Conservation (phyloP, 108 stramenopile genomes). For the Epithemia pelagica region DNA sequence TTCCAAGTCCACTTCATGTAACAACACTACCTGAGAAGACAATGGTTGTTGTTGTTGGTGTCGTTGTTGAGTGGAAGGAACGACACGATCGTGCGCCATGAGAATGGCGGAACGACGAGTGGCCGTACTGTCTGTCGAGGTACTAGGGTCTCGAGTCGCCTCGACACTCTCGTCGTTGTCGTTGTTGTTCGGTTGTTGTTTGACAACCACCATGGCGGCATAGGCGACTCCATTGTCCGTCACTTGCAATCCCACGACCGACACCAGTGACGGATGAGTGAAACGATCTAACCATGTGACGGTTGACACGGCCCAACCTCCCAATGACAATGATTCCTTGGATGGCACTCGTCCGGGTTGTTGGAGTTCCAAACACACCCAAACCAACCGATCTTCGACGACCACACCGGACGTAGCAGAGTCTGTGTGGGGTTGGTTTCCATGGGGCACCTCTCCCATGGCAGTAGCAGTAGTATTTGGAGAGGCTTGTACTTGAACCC, state of each 20-base stretch:
- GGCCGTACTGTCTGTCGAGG: neutral
- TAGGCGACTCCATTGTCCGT: conserved; percentile 1
- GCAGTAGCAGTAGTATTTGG: too few relatives aligned
- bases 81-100: neutral
- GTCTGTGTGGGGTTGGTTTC: neutral
- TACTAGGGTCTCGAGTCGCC: neutral
- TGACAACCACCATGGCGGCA: conserved; percentile 1
- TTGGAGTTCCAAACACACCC: neutral
- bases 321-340: conserved; percentile 3
- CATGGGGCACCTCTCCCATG: too few relatives aligned
- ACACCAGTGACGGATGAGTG: neutral
- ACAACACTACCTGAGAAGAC: neutral
- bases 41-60: neutral
- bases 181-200: neutral
- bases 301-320: neutral
- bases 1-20: neutral
- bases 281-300: conserved; percentile 10
- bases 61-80: neutral
- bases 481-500: too few relatives aligned
- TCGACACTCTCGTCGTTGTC: neutral
- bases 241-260: conserved; percentile 3
- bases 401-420: neutral
- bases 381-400: neutral
- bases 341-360: neutral
- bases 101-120: neutral